Base-by-base conservation (phyloP, 148 eudicot genomes). In the Polygonum maritimum region DNA sequence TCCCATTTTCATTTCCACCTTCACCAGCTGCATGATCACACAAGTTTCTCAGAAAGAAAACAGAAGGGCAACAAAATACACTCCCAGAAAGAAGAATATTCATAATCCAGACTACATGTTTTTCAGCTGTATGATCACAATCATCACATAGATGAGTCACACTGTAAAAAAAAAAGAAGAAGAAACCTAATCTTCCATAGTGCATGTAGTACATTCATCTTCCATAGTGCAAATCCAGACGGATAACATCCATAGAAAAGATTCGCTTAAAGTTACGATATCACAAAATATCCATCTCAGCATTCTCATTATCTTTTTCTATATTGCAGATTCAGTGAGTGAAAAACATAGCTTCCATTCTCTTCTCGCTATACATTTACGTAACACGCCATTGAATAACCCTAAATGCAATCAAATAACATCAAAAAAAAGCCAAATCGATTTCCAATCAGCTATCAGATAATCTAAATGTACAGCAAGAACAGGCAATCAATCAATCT, bases 1-100 rank as follows among this genome's bases (percentile, higher is more conserved):
- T 84, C 40, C 80, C 91, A 44, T 47, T 48, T 80, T 84, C 79
- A 75, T 81, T 77, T 52, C 90, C 93, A 79, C 85, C 88, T 80
- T 84, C 86, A 67, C 73, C 71, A 12, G 76, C 92, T 82, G 81
- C 8, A 60, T 22, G 21, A n/a, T 7, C 35, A 60, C 67, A 12
- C 35, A 22, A 22, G 14, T 31, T 12, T 11, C 1, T 4, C 1
- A 65, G 14, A 5, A 16, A 67, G 15, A 63, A 3, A 3, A 38
- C 6, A 35, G 18, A 2, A 36, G 0, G 36, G 44, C 71, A 67
- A 67, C 21, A 31, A 3, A 15, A 36, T 38, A 16, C 5, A 38
- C 16, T 3, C 14, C 15, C 11, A 14, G 36, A 67, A n/a, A n/a
- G n/a, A n/a, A n/a, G n/a, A n/a, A n/a, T n/a, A n/a, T n/a, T n/a